Evolutionary conservation across 257 asterid genomes (phyloP), one percentile per base, ranked within the genome.

Genomic region (Scutellaria barbata): DNA sequence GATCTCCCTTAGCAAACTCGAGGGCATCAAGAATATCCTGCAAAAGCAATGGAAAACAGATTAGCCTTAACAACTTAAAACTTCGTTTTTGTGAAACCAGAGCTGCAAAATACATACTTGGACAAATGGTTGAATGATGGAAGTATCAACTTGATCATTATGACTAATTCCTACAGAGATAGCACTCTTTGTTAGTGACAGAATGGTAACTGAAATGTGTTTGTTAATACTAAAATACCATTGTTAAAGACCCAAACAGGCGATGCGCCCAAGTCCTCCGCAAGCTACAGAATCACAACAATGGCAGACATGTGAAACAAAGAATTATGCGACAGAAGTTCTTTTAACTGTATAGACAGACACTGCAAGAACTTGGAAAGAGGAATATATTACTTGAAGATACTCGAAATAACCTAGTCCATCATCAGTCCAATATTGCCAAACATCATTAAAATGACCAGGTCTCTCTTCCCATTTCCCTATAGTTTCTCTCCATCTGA

Each of bases 391-490:
- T 81, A 92, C 99, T 82, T 87, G 98, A 69, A 92, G 90, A 76
- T 80, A 95, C 81, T 95, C 98, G 20, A 86, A 85, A 71, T 78
- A 87, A 45, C 99, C 98, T 35, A 95, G 86, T 18, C 99, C 99
- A 79, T 92, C 98, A 68, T 95, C 99, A n/a, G 96, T 95, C 99
- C 99, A 95, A 64, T 95, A 95, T 42, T 59, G 65, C 99, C 99
- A 95, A 73, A 92, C 95, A 71, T 95, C 99, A 20, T 92, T 92
- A 39, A 92, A 95, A 81, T 82, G 98, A 40, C 99, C 98, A 0
- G 98, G 88, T 78, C 98, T 88, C 80, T 88, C 94, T 80, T 89
- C 90, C 99, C 98, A 92, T 14, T 86, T 79, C 13, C 97, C 98
- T 52, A 87, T 68, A 10, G 95, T 95, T 81, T 95, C 94, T 79